A percentile compares a stretch with the other conserved stretches of the same genome.
These are phyloP conservation scores for Paspalum notatum DNA, from an alignment of 176 grass and related monocot genomes.

Conservation along the genomic window DNA sequence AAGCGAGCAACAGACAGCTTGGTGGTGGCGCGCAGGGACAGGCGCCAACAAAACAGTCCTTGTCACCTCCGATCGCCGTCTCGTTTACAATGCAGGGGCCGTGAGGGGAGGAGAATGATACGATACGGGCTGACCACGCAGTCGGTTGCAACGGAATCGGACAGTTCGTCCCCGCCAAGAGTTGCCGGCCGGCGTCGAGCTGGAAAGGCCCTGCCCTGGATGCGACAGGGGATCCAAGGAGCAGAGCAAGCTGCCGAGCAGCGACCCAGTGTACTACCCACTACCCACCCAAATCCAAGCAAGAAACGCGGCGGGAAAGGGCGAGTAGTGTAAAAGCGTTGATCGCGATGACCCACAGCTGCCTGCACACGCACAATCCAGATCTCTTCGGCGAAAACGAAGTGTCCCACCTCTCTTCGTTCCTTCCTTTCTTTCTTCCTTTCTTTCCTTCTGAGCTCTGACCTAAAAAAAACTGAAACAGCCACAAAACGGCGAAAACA, in stretches of 20 bases:
- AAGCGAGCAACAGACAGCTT: too few relatives aligned
- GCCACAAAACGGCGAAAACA: too few relatives aligned
- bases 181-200: constrained; percentile 12
- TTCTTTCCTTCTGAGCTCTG: not conserved
- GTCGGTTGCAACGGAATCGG: not conserved
- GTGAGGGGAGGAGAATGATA: not conserved
- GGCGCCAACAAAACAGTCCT: too few relatives aligned
- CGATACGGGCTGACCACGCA: not conserved
- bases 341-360: not conserved
- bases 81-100: not conserved
- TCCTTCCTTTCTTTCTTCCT: too few relatives aligned
- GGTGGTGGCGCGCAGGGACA: too few relatives aligned
- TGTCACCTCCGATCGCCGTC: not conserved
- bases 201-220: constrained; percentile 4
- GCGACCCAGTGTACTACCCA: not conserved
- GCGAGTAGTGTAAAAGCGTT: too few relatives aligned
- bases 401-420: not conserved
- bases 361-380: not conserved
- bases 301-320: not conserved
- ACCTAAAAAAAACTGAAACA: not conserved
- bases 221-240: constrained; percentile 41
- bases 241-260: not conserved
- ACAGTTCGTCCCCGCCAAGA: not conserved
- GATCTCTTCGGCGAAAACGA: constrained; percentile 7
- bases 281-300: not conserved